Percentiles rank a stretch among this genome's conserved stretches.
These are phyloP conservation scores for Mortierella sp. DNA, from an alignment of 371 early-diverging fungal genomes.

Conservation along the genomic window DNA sequence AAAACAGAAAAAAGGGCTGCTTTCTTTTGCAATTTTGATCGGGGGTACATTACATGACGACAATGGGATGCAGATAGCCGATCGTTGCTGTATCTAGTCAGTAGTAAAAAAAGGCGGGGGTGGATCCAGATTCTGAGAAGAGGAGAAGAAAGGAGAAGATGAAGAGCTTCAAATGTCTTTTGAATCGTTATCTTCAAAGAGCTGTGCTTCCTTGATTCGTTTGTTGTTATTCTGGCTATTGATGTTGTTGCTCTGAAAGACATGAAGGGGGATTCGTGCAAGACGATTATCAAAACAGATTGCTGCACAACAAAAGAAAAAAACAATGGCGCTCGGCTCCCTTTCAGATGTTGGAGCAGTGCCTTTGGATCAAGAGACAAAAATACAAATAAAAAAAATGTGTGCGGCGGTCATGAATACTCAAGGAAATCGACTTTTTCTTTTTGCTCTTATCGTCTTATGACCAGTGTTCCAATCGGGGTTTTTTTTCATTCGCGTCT, in stretches of 20 bases:
- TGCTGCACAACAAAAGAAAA: too few species aligned
- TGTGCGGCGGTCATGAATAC: background rate
- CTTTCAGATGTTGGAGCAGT: background rate
- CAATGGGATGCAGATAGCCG: background rate
- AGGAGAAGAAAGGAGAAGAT: background rate
- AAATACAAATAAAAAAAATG: background rate
- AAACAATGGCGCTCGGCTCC: constrained; percentile 12
- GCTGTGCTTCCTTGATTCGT: background rate
- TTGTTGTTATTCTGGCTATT: too few species aligned
- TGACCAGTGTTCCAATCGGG: too few species aligned
- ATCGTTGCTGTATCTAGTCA: background rate
- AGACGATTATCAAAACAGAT: background rate
- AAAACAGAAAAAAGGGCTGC: background rate
- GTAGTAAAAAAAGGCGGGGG: background rate
- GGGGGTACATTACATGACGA: background rate
- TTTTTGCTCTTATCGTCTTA: background rate
- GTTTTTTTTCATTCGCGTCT: too few species aligned
- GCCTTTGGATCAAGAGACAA: background rate
- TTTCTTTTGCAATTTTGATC: background rate
- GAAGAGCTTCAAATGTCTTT: background rate
- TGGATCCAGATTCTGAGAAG: background rate
- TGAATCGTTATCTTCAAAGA: background rate
- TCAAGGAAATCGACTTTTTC: background rate
- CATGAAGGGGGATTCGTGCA: background rate
- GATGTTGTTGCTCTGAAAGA: background rate